phyloP scores from a whole-genome alignment of 2,329 filamentous ascomycete genomes.

The Coniella vitis region DNA sequence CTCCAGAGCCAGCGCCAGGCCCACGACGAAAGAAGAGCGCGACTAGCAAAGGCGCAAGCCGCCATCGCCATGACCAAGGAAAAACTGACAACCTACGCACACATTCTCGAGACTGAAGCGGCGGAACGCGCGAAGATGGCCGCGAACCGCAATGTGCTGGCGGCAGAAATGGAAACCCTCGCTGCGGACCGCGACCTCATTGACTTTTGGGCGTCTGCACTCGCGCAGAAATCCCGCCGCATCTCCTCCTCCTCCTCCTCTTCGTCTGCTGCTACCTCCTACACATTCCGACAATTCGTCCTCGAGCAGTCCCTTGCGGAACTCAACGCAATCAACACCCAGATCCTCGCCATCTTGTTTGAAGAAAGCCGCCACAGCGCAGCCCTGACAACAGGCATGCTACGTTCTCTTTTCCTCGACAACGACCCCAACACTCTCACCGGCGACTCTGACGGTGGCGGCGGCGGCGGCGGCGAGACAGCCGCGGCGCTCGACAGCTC shows the following conservation, averaged over 20 bases:
- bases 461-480: not conserved
- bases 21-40: not conserved
- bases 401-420: conserved; percentile 20
- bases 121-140: not conserved
- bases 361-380: conserved; percentile 22
- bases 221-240: not conserved
- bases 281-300: not conserved
- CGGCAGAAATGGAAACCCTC: not conserved
- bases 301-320: conserved; percentile 11
- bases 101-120: not conserved
- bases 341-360: conserved; percentile 25
- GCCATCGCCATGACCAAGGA: not conserved
- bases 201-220: not conserved
- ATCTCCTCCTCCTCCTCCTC: not conserved
- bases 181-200: not conserved
- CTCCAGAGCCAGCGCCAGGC: not conserved
- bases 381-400: conserved; percentile 21
- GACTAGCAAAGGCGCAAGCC: not conserved
- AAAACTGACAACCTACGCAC: not conserved
- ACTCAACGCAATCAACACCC: conserved; percentile 22
- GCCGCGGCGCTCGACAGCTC: conserved; percentile 20
- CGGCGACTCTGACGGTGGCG: too few species aligned
- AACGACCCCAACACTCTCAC: not conserved
- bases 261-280: not conserved
- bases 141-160: not conserved